Evolutionary conservation across 1,284 basidiomycete species (phyloP), one percentile per base, ranked within the genome.

Genomic region (Omphalotus olearius): DNA sequence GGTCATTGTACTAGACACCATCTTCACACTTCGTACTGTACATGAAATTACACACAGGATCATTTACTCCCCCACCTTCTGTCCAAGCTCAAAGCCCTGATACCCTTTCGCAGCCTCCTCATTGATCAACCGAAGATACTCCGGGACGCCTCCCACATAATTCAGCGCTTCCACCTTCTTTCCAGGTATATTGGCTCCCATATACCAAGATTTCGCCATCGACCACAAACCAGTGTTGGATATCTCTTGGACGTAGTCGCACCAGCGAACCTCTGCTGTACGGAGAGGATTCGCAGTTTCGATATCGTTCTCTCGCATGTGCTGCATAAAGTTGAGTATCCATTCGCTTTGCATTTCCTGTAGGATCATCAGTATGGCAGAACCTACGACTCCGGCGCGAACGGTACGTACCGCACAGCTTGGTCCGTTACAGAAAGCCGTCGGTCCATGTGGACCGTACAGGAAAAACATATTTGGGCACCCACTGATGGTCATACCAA

Each of bases 391-490:
- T n/a, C n/a, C n/a, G 6, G 3, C 17, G 16, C 36, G n/a, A 28
- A 25, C 1, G 16, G 5, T 23, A 56, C 60, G 30, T 45, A 64
- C 63, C 6, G 53, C 50, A 18, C 60, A 62, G 6, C 57, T 60
- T 2, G 60, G 63, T 0, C 62, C 63, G 36, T 64, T 64, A 45
- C 57, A 60, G 17, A 62, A 61, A 0, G 62, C 59, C 3, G 61
- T 61, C 10, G 62, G 61, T 10, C 55, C 62, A 13, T 64, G 63
- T 16, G 62, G 61, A 3, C 62, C 63, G 35, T 62, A 64, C 4
- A 56, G 43, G 51, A 63, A 60, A 53, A 64, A 62, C 62, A 64
- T 61, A 46, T 64, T 64, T 3, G 62, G 63, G 46, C 50, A 63
- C 5, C 50, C 55, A 9, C 56, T 47, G 2, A 40, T 51, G 13